Evolutionary conservation across 1,139 yeast genomes (phyloP).

Genomic region (Blastobotrys aristatus): DNA sequence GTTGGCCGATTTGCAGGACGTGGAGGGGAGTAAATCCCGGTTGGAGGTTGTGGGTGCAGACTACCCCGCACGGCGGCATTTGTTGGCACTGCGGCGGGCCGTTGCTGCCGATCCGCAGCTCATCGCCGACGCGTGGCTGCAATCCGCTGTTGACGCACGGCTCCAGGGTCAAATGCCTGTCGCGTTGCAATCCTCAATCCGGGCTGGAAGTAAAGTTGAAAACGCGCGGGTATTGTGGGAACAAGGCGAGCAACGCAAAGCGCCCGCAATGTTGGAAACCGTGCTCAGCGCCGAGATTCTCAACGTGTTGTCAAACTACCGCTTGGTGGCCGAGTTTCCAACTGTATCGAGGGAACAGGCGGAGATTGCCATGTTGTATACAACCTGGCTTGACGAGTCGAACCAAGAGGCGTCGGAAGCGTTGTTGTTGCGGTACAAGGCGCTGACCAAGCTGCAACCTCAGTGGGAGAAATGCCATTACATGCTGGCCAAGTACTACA

Average conservation of each 20-base stretch:
- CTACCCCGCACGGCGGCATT: conserved; percentile 34
- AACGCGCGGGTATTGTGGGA: conserved; percentile 86
- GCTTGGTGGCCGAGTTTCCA: conserved; percentile 10
- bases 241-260: conserved; percentile 84
- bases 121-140: conserved; percentile 50
- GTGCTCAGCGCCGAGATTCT: conserved; percentile 32
- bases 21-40: conserved; percentile 32
- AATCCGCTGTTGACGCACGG: conserved; percentile 63
- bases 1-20: conserved; percentile 53
- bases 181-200: conserved; percentile 67
- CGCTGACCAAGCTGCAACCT: conserved; percentile 53
- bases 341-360: conserved; percentile 21
- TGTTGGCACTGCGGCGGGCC: conserved; percentile 39
- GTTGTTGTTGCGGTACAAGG: conserved; percentile 63
- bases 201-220: conserved; percentile 69
- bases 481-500: conserved; percentile 73
- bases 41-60: conserved; percentile 34
- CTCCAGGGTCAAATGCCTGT: conserved; percentile 65
- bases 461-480: conserved; percentile 79
- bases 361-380: conserved; percentile 57
- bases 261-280: conserved; percentile 60
- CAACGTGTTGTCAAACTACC: conserved; percentile 13
- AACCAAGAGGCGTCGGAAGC: conserved; percentile 77
- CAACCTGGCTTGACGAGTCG: conserved; percentile 84
- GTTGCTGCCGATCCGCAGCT: conserved; percentile 42